These are phyloP conservation scores for Colletotrichum phormii DNA, from an alignment of 2,329 filamentous ascomycete genomes.

Conservation along the genomic window DNA sequence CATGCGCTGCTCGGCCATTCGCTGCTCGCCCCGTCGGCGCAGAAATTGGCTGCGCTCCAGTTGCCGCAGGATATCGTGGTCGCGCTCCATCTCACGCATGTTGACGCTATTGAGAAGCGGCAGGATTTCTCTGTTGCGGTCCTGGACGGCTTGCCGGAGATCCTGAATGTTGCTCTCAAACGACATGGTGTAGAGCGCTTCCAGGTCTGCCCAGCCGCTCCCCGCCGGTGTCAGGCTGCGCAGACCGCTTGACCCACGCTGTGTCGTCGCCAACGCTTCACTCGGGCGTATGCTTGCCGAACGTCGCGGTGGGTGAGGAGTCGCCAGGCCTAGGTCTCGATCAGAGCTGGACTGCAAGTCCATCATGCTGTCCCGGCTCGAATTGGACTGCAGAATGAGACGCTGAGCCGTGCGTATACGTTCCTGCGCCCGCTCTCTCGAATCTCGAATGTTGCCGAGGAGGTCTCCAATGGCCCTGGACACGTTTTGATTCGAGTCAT, in stretches of 20 bases:
- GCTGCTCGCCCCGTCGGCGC: conserved; percentile 24
- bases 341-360: conserved; percentile 30
- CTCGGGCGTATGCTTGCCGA: conserved; percentile 20
- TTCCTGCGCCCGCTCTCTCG: conserved; percentile 48
- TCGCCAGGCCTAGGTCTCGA: conserved; percentile 22
- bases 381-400: conserved; percentile 38
- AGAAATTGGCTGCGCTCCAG: too few species aligned
- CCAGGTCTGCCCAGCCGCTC: conserved; percentile 54
- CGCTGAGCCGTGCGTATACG: conserved; percentile 49
- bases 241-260: conserved; percentile 11
- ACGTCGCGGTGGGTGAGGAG: conserved; percentile 22
- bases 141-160: conserved; percentile 41
- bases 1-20: conserved; percentile 46
- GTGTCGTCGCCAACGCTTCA: conserved; percentile 9
- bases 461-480: conserved; percentile 53
- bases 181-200: conserved; percentile 54
- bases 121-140: conserved; percentile 49
- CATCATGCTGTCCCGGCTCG: conserved; percentile 26
- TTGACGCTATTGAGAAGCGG: conserved; percentile 52
- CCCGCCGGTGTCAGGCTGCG: conserved; percentile 17
- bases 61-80: conserved; percentile 34
- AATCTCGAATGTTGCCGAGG: conserved; percentile 51
- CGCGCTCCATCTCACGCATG: conserved; percentile 45
- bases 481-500: conserved; percentile 44
- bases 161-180: conserved; percentile 44